Conservation (phyloP, 148 eudicot species). For the Amaranthus palmeri region DNA sequence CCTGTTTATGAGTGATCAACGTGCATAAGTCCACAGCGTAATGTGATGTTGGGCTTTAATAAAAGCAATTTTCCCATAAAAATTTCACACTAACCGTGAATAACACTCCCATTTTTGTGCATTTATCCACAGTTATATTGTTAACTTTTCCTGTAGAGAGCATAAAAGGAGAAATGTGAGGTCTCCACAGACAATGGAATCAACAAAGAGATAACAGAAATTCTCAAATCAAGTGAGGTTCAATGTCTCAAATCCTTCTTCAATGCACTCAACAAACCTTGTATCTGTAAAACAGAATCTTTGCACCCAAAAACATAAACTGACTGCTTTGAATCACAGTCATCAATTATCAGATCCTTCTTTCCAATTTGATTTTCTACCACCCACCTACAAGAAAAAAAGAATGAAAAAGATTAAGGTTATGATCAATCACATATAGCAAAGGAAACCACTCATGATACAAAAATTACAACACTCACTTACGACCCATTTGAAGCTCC, state of each 20-base stretch:
- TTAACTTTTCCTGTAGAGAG: slow-evolving; percentile 79
- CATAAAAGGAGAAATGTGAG: slow-evolving; percentile 6
- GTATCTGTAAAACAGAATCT: slow-evolving; percentile 79
- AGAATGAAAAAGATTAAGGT: neutral
- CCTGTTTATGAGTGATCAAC: slow-evolving; percentile 39
- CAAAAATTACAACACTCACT: slow-evolving; percentile 48
- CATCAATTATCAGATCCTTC: slow-evolving; percentile 71
- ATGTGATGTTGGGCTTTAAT: neutral
- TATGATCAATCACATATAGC: slow-evolving; percentile 4
- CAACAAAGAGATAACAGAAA: neutral
- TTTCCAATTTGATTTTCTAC: slow-evolving; percentile 86
- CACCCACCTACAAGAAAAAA: slow-evolving; percentile 57
- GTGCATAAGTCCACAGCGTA: slow-evolving; percentile 8
- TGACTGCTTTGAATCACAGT: slow-evolving; percentile 86
- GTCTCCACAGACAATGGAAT: neutral
- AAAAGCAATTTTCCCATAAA: slow-evolving; percentile 3
- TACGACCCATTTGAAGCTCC: slow-evolving; percentile 98
- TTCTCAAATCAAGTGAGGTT: neutral
- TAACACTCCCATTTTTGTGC: slow-evolving; percentile 85
- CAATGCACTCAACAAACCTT: slow-evolving; percentile 44
- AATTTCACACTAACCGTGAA: slow-evolving; percentile 56
- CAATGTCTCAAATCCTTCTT: neutral
- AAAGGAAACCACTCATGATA: neutral
- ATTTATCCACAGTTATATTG: slow-evolving; percentile 89
- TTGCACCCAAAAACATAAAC: slow-evolving; percentile 90